A percentile compares a stretch with the other conserved stretches of the same genome.
These are phyloP conservation scores for Acacia acuminata DNA, from an alignment of 306 rosid genomes.

Conservation along the genomic window DNA sequence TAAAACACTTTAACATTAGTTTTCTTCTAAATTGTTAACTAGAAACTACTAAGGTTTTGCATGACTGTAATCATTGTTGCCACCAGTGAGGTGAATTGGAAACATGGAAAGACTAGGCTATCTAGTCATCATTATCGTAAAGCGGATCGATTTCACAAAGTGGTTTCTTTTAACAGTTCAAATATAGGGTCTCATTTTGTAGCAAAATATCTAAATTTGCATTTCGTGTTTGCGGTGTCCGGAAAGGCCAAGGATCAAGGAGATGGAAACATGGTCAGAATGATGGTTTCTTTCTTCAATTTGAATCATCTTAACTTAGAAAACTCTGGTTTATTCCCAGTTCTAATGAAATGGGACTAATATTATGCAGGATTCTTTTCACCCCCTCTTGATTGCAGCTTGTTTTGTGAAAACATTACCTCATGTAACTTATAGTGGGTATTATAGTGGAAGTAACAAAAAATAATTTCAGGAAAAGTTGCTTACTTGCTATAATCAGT, in stretches of 20 bases:
- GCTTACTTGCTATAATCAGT: not conserved
- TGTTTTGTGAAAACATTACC: not conserved
- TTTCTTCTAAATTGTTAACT: not conserved
- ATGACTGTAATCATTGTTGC: too few species aligned
- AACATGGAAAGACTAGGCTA: not conserved
- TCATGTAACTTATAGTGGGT: not conserved
- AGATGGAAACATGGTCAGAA: too few species aligned
- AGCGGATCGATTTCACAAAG: not conserved
- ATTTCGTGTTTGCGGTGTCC: constrained; percentile 60
- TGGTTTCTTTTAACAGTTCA: not conserved
- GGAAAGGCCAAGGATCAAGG: constrained; percentile 44
- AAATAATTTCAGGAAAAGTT: not conserved
- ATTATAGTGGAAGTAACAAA: not conserved
- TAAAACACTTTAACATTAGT: not conserved
- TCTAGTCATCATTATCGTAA: not conserved
- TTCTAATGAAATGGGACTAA: constrained; percentile 80
- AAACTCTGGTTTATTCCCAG: constrained; percentile 64
- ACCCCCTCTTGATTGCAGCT: constrained; percentile 22
- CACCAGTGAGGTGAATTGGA: not conserved
- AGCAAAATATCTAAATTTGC: constrained; percentile 6
- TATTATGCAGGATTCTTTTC: constrained; percentile 80
- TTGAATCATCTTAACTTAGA: too few species aligned
- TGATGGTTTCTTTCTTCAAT: too few species aligned
- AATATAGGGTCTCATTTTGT: constrained; percentile 17
- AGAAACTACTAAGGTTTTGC: not conserved